Base-by-base conservation (phyloP, 2,329 filamentous ascomycete genomes). In the Monascus ruber region DNA sequence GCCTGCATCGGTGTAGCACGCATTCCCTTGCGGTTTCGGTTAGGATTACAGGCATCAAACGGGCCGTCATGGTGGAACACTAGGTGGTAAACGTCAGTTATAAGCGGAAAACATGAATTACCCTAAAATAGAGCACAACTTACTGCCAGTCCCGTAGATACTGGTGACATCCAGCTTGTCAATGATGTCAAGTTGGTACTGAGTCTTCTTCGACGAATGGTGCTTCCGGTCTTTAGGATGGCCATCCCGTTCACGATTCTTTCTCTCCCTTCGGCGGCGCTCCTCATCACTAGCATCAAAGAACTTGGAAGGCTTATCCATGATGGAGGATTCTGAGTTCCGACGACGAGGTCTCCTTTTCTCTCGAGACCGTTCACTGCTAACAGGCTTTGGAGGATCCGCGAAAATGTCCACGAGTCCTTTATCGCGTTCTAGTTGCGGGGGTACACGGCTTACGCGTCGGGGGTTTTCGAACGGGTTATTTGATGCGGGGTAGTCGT, bases 11-110 rank as follows among this genome's bases (percentile, higher is more conserved):
- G 91, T 5, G 91, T 87, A 39, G 83, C 79, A 43, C 81, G 78
- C 54, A 82, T 80, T 52, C 81, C 85, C 56, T 84, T 83, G 42
- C 85, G 80, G 63, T 96, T 98, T 47, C 91, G 85, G 60, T 94
- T 84, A 4, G 91, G 87, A 61, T 94, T 94, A 60, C 91, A 85
- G 17, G 91, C 91, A 63, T 98, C 91, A 54, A 95, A 98, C 4
- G 91, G 91, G 1, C 91, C 91, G 55, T 96, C 91, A 56, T 98
- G 91, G 55, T 98, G 91, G 65, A 96, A 94, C 50, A 94, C 87
- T 94, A 53, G 25, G 24, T 34, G 32, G 32, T 34, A 6, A 29
- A 6, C 28, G 6, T 6, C 45, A 31, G 6, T 33, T 39, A 27
- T 42, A 33, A 17, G 17, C 17, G 17, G 17, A 17, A 17, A 17